Base-by-base conservation (phyloP, 2,329 filamentous ascomycete species). In the Corniculantispora saksenae region DNA sequence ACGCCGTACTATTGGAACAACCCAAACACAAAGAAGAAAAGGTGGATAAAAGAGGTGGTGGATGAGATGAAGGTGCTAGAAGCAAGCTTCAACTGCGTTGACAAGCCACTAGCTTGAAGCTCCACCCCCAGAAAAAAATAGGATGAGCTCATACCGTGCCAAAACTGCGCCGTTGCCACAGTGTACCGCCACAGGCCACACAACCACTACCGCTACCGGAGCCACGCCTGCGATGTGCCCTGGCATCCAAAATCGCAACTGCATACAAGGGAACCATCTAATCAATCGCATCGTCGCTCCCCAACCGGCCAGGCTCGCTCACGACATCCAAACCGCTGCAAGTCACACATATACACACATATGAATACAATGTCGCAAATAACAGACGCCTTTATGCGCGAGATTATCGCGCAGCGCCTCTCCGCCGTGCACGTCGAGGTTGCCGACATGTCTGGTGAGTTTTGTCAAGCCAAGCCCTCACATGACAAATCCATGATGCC, bases 371-470 rank as follows among this genome's bases (percentile, higher is more conserved):
- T 87, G 81, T 83, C 82, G 61, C 80, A 85, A 68, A 89, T 97
- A 73, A 94, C 93, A 51, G 89, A 93, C 66, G 87, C 88, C 45
- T 85, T 83, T 57, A 83, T 98, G 63, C 88, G 85, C 73, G 80
- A 81, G 51, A 91, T 90, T 66, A 84, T 97, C 70, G 84, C 83
- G 45, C 82, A 90, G 71, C 87, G 89, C 69, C 83, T 97, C 63
- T 84, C 87, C 65, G 93, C 93, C 25, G 83, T 84, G 32, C 87
- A 96, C 80, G 93, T 97, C 68, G 89, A 95, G 72, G 93, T 97
- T 71, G 91, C 92, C 69, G 94, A 98, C 80, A 88, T 97, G 83
- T 97, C 93, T 69, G 94, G 94, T 97, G 86, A 66, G 82, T 57
- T 57, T 17, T 35, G 35, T 29, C 48, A 19, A n/a, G n/a, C n/a